Evolutionary conservation across 345 rosid species (phyloP), one percentile per base, ranked within the genome.

Genomic region (Lumnitzera littorea): DNA sequence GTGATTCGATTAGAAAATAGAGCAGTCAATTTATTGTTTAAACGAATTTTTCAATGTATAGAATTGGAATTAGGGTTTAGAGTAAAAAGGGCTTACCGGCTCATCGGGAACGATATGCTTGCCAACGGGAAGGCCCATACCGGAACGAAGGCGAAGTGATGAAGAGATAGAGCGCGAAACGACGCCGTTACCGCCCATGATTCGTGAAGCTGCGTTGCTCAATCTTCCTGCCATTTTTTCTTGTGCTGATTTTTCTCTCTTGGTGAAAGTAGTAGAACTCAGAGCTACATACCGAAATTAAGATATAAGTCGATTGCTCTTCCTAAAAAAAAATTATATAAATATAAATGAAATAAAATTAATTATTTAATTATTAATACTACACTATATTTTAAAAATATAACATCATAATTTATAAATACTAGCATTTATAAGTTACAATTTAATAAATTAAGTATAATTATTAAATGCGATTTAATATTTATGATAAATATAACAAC

Each of bases 71-170:
- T 48, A 24, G 56, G 51, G 56, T 55, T 63, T 29, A 5, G 51
- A 6, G 52, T 25, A 20, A 36, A 5, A 53, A 13, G 24, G 12
- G 73, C 88, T 74, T 56, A 94, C 99, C 12, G 96, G 91, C 74
- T 94, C 88, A 55, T 94, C 79, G 60, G 99, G 97, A 75, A 94
- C 95, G 79, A 90, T 83, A 76, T 90, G 99, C 65, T 83, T 88
- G 51, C 99, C 97, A 62, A 84, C 91, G 20, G 97, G 97, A 23
- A 88, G 89, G 66, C 99, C 99, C 92, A 90, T 86, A 51, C 99
- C 99, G 67, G 97, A 76, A 25, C 96, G 95, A 60, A 78, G 85
- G 47, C 91, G 96, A 24, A 89, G 87, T 24, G 95, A 86, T 57
- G 96, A 83, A 15, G 79, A 83, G 57, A 74, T 78, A 56, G 97